A percentile compares a stretch with the other conserved stretches of the same genome.
These are phyloP conservation scores for Hyphopichia buzzinii DNA, from an alignment of 1,139 yeast species.

Conservation along the genomic window DNA sequence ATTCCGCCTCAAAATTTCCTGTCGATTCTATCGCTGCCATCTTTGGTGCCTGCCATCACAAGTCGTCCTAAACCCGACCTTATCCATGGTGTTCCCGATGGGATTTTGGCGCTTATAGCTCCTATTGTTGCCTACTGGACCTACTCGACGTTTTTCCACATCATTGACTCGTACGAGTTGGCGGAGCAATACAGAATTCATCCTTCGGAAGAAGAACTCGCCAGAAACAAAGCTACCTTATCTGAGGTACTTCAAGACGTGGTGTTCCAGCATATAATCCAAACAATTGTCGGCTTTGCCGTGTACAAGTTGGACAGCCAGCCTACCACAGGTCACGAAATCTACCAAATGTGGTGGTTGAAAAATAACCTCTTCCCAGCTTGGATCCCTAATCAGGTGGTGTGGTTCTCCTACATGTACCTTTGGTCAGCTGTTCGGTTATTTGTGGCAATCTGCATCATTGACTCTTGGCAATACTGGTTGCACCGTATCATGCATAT, in stretches of 20 bases:
- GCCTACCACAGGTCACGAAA: constrained; percentile 74
- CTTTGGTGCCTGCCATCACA: not conserved
- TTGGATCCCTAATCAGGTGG: constrained; percentile 40
- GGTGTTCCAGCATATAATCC: constrained; percentile 77
- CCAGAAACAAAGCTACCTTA: constrained; percentile 72
- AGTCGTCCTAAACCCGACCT: constrained; percentile 32
- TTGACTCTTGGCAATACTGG: constrained; percentile 95
- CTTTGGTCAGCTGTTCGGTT: constrained; percentile 61
- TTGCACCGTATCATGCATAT: constrained; percentile 86
- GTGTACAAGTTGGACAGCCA: constrained; percentile 58
- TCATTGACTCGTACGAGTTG: constrained; percentile 68
- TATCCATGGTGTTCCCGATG: constrained; percentile 67
- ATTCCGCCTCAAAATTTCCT: constrained; percentile 3
- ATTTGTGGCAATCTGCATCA: constrained; percentile 61
- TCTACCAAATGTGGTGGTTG: constrained; percentile 63
- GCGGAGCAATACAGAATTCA: constrained; percentile 87
- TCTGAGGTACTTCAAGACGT: constrained; percentile 78
- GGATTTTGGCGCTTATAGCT: constrained; percentile 62
- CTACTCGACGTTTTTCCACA: constrained; percentile 69
- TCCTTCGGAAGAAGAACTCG: constrained; percentile 78
- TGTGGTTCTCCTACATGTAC: constrained; percentile 54
- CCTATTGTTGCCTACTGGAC: constrained; percentile 87
- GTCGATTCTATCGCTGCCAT: constrained; percentile 1
- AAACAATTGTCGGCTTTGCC: constrained; percentile 63
- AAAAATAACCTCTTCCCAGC: constrained; percentile 39